Evolutionary conservation across 1,284 basidiomycete species (phyloP).

Genomic region (Rhodotorula sp.): DNA sequence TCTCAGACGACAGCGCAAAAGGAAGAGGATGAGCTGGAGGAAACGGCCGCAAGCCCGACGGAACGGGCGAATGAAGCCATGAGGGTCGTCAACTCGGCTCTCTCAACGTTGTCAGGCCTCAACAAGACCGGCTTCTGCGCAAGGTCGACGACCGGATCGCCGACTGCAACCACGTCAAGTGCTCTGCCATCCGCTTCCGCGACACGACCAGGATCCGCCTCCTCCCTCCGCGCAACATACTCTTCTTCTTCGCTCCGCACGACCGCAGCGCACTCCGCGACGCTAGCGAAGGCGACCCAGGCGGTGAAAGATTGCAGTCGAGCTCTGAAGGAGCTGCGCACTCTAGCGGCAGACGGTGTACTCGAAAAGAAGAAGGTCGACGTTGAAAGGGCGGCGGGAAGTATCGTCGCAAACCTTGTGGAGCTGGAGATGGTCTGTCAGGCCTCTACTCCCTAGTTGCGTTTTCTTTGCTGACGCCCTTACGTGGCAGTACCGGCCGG

Average conservation of each 20-base stretch:
- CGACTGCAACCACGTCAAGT: neutral
- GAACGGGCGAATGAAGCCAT: conserved; percentile 39
- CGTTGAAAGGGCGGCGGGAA: conserved; percentile 67
- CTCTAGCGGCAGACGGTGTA: conserved; percentile 45
- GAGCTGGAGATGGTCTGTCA: conserved; percentile 54
- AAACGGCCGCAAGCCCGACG: neutral
- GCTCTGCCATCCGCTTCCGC: conserved; percentile 26
- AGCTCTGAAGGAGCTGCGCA: conserved; percentile 46
- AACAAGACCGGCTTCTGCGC: conserved; percentile 63
- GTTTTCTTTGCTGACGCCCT: neutral
- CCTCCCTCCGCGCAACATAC: neutral
- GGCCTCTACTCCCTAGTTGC: too few relatives aligned
- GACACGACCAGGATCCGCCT: conserved; percentile 6
- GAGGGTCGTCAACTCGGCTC: conserved; percentile 60
- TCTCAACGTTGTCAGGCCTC: conserved; percentile 58
- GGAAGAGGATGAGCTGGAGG: neutral
- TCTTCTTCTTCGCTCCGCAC: neutral
- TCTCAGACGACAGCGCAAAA: neutral
- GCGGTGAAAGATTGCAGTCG: conserved; percentile 3
- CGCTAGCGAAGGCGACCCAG: conserved; percentile 17
- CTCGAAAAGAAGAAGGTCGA: conserved; percentile 52
- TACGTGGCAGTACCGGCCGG: conserved; percentile 25
- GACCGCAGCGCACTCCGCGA: neutral
- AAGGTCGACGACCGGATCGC: neutral
- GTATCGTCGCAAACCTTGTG: conserved; percentile 64